A percentile compares a stretch with the other conserved stretches of the same genome.
These are phyloP conservation scores for Suillus cothurnatus DNA, from an alignment of 768 basidiomycete genomes.

Conservation along the genomic window DNA sequence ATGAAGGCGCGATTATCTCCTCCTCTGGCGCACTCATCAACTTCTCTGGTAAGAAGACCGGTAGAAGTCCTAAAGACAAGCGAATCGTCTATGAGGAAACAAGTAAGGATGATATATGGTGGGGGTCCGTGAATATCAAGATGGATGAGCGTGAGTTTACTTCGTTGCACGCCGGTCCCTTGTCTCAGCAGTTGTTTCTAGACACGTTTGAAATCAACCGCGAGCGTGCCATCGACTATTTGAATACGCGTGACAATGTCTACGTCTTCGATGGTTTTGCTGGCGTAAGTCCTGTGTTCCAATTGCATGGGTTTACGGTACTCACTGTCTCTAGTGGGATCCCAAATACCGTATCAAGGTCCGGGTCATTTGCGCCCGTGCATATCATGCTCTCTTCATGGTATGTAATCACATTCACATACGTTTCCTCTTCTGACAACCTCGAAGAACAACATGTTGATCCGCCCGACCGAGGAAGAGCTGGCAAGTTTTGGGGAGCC, in stretches of 20 bases:
- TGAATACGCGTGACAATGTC: constrained; percentile 98
- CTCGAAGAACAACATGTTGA: constrained; percentile 95
- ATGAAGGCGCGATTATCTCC: constrained; percentile 98
- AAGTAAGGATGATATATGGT: constrained; percentile 97
- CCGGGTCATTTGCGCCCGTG: constrained; percentile 96
- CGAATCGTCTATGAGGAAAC: constrained; percentile 98
- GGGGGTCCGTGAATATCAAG: constrained; percentile 99
- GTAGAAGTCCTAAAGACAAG: constrained; percentile 98
- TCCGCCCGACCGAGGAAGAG: constrained; percentile 95
- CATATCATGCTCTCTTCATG: constrained; percentile 99
- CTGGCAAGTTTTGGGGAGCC: constrained; percentile 94
- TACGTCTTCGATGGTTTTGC: constrained; percentile 97
- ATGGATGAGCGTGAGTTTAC: constrained; percentile 84
- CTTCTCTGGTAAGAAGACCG: constrained; percentile 99
- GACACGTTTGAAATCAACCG: constrained; percentile 99
- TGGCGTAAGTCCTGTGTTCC: constrained; percentile 54
- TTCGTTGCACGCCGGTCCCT: background rate
- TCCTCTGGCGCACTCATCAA: constrained; percentile 97
- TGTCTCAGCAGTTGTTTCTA: constrained; percentile 27
- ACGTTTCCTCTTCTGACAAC: constrained; percentile 11
- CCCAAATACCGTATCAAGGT: constrained; percentile 99
- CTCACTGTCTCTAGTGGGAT: constrained; percentile 72
- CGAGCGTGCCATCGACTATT: constrained; percentile 97
- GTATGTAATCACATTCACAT: constrained; percentile 47
- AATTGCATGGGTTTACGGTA: background rate